Conservation (phyloP, 768 basidiomycete species). For the Lactarius akahatsu region DNA sequence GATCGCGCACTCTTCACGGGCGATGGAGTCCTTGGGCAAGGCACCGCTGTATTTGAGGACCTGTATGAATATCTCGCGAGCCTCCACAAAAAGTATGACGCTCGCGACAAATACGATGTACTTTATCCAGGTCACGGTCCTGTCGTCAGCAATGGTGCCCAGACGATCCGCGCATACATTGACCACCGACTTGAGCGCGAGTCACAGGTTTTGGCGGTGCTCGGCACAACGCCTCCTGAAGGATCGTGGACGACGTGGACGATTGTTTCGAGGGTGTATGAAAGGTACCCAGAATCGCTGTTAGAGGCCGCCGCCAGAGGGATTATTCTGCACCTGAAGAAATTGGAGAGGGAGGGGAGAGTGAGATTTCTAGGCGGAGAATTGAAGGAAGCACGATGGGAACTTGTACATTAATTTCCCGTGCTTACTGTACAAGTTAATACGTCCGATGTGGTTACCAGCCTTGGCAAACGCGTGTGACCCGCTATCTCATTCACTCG, state of each 20-base stretch:
- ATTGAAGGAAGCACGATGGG: constrained; percentile 52
- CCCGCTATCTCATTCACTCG: background rate
- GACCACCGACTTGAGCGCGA: constrained; percentile 81
- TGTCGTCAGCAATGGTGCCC: constrained; percentile 60
- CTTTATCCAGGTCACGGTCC: constrained; percentile 94
- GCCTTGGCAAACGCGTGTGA: background rate
- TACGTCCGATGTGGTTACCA: background rate
- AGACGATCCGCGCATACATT: constrained; percentile 69
- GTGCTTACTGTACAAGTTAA: background rate
- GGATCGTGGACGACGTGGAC: constrained; percentile 60
- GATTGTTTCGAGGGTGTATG: constrained; percentile 66
- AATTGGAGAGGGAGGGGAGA: constrained; percentile 63
- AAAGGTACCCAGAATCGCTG: constrained; percentile 64
- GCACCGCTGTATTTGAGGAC: constrained; percentile 87
- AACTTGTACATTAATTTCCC: constrained; percentile 25
- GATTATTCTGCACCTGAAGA: constrained; percentile 68
- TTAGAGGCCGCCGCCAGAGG: constrained; percentile 72
- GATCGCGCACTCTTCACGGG: constrained; percentile 84
- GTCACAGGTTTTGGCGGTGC: constrained; percentile 61
- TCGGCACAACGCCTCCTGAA: constrained; percentile 41
- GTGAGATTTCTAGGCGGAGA: constrained; percentile 55
- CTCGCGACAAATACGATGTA: constrained; percentile 37
- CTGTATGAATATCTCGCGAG: constrained; percentile 67
- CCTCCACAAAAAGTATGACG: constrained; percentile 53
- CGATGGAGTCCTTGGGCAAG: constrained; percentile 88